Conservation (phyloP, 768 basidiomycete genomes). For the Tricholoma furcatifolium region DNA sequence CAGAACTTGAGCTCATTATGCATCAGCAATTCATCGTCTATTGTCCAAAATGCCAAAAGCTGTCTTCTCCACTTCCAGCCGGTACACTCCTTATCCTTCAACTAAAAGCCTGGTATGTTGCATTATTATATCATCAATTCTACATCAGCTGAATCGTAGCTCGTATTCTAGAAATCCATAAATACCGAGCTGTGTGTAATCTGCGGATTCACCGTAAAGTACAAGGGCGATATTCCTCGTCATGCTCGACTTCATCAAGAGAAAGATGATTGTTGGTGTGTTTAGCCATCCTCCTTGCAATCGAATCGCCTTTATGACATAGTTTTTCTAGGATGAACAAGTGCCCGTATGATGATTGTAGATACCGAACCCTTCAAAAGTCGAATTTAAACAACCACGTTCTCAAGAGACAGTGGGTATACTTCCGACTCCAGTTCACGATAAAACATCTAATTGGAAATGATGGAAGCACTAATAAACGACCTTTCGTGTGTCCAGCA, state of each 20-base stretch:
- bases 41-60: too few species aligned
- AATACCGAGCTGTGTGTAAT: not conserved
- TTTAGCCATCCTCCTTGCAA: not conserved
- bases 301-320: not conserved
- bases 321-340: not conserved
- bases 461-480: not conserved
- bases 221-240: not conserved
- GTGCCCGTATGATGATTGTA: not conserved
- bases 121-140: too few species aligned
- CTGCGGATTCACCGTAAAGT: not conserved
- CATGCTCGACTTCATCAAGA: not conserved
- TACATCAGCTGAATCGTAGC: too few species aligned
- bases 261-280: not conserved
- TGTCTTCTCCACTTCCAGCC: too few species aligned
- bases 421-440: not conserved
- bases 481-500: not conserved
- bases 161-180: too few species aligned
- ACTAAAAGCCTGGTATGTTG: too few species aligned
- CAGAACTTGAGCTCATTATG: too few species aligned
- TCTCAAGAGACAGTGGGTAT: not conserved
- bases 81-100: too few species aligned
- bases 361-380: not conserved
- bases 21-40: too few species aligned
- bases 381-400: not conserved
- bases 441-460: too few species aligned